Evolutionary conservation across 306 rosid genomes (phyloP).

Genomic region (Cicer pinnatifidum): DNA sequence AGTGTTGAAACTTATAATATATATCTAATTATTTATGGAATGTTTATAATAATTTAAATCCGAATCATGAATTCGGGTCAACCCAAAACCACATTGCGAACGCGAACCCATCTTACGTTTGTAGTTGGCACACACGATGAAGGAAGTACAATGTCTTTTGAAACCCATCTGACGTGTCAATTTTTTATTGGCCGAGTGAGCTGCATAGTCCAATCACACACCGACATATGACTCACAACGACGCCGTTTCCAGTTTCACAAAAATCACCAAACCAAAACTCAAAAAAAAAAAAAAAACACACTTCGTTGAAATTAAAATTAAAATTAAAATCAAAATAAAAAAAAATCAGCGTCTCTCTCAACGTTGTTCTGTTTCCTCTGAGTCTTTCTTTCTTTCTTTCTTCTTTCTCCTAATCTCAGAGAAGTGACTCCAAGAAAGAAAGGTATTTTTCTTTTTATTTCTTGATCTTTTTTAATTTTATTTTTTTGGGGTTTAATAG

Average conservation of each 20-base stretch:
- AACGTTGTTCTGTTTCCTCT: neutral
- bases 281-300: neutral
- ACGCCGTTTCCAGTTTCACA: conserved; percentile 41
- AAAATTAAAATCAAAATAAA: too few relatives aligned
- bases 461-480: conserved; percentile 7
- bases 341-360: too few relatives aligned
- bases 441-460: conserved; percentile 4
- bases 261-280: neutral
- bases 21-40: too few relatives aligned
- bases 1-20: too few relatives aligned
- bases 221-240: conserved; percentile 32
- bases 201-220: conserved; percentile 39
- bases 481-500: neutral
- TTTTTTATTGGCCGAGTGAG: conserved; percentile 28
- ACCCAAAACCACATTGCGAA: too few relatives aligned
- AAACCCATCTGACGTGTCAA: conserved; percentile 19
- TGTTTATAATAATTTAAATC: too few relatives aligned
- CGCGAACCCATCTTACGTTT: neutral
- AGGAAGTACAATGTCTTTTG: neutral
- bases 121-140: conserved; percentile 8
- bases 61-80: too few relatives aligned
- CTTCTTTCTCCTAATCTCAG: neutral
- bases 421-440: conserved; percentile 2
- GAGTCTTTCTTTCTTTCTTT: neutral
- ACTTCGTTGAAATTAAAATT: conserved; percentile 20